Conservation (phyloP, 768 basidiomycete genomes). For the Plicaturopsis crispa region DNA sequence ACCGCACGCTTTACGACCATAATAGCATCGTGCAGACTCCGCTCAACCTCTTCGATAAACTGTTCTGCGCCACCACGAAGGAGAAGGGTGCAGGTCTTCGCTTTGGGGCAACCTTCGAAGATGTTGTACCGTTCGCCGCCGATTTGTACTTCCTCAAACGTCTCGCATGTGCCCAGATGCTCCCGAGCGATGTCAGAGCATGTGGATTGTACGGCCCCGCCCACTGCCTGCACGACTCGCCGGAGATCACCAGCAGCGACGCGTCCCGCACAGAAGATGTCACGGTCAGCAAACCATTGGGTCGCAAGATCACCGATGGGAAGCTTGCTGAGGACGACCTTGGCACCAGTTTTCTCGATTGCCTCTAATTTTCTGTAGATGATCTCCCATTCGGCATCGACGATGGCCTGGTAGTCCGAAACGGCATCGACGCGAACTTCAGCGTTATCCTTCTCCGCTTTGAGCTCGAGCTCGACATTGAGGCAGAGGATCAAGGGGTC, state of each 20-base stretch:
- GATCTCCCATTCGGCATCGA: constrained; percentile 99
- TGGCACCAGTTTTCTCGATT: constrained; percentile 93
- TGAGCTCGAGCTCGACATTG: constrained; percentile 97
- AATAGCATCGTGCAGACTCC: constrained; percentile 95
- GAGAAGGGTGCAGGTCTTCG: constrained; percentile 92
- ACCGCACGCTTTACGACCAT: constrained; percentile 99
- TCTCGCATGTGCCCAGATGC: constrained; percentile 90
- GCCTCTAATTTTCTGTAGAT: constrained; percentile 96
- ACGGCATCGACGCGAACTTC: constrained; percentile 97
- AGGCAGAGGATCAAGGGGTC: constrained; percentile 88
- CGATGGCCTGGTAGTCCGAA: constrained; percentile 97
- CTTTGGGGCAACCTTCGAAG: constrained; percentile 87
- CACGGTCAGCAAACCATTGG: constrained; percentile 98
- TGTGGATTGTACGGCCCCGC: constrained; percentile 91
- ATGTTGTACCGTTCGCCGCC: constrained; percentile 96
- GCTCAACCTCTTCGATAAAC: constrained; percentile 97
- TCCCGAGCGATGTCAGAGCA: constrained; percentile 87
- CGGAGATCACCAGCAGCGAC: constrained; percentile 86
- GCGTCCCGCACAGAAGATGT: constrained; percentile 98
- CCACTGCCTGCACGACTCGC: constrained; percentile 92
- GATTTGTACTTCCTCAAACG: constrained; percentile 91
- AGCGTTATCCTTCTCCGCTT: constrained; percentile 99
- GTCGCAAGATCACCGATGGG: constrained; percentile 98
- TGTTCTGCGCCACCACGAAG: constrained; percentile 97
- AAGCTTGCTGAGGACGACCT: constrained; percentile 94